Evolutionary conservation across 768 basidiomycete species (phyloP).

Genomic region (Macrolepiota dolichaula): DNA sequence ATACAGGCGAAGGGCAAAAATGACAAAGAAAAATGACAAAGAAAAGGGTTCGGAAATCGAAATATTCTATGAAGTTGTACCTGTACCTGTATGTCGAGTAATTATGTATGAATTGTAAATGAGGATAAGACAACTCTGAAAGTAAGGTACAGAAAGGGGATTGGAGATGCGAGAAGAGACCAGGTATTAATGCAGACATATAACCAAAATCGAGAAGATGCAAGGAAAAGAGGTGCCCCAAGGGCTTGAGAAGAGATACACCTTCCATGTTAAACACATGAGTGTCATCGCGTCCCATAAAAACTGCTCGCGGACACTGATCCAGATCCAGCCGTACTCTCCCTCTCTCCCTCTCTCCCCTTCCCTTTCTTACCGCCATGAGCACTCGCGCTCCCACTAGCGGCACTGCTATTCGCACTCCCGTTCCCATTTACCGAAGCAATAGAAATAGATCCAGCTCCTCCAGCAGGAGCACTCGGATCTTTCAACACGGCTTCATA

Average conservation of each 20-base stretch:
- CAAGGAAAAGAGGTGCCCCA: not conserved
- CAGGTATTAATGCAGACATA: not conserved
- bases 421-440: too few species aligned
- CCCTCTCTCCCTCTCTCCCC: slow-evolving; percentile 1
- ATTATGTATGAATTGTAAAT: not conserved
- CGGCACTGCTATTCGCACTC: not conserved
- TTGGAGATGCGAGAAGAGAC: not conserved
- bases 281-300: not conserved
- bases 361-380: not conserved
- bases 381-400: not conserved
- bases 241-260: not conserved
- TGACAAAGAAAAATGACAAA: not conserved
- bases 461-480: slow-evolving; percentile 2
- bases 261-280: not conserved
- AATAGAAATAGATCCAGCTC: too few species aligned
- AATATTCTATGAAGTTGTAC: not conserved
- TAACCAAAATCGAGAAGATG: not conserved
- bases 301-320: not conserved
- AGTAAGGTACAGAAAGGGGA: not conserved
- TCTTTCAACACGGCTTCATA: slow-evolving; percentile 21
- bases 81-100: not conserved
- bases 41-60: not conserved
- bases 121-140: not conserved
- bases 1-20: not conserved
- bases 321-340: not conserved